These are phyloP conservation scores for Penicillium sp. DNA, from an alignment of 2,329 filamentous ascomycete species.

Conservation along the genomic window DNA sequence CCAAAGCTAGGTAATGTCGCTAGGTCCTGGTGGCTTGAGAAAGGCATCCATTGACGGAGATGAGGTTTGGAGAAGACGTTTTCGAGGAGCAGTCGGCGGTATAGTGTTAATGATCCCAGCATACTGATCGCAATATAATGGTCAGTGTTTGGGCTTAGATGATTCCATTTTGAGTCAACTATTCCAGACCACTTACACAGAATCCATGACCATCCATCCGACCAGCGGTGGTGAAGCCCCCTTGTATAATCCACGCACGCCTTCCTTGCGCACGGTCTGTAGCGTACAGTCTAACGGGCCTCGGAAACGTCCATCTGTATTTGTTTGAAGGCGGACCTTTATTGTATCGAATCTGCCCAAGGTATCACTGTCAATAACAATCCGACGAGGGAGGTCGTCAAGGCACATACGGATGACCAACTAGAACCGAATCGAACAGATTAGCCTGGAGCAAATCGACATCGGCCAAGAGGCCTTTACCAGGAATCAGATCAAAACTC, in stretches of 20 bases:
- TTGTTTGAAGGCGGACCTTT: conserved; percentile 93
- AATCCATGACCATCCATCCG: conserved; percentile 99
- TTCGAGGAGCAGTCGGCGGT: conserved; percentile 78
- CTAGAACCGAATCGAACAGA: conserved; percentile 29
- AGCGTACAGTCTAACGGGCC: conserved; percentile 83
- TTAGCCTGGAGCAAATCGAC: not conserved
- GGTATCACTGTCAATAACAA: not conserved
- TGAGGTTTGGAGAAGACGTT: conserved; percentile 66
- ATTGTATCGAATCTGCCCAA: conserved; percentile 80
- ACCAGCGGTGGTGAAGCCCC: conserved; percentile 87
- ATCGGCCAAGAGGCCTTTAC: not conserved
- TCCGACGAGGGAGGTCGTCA: not conserved
- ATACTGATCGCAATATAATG: conserved; percentile 53
- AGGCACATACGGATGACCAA: conserved; percentile 57
- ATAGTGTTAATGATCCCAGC: conserved; percentile 87
- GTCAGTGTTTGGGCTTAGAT: not conserved
- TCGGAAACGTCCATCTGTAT: conserved; percentile 70
- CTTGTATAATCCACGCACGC: conserved; percentile 84
- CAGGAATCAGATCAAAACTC: conserved; percentile 29
- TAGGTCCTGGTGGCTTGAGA: conserved; percentile 34
- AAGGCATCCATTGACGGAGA: conserved; percentile 37
- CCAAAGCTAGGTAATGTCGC: conserved; percentile 69
- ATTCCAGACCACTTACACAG: conserved; percentile 45
- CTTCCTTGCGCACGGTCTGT: conserved; percentile 83
- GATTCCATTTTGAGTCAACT: not conserved